These are phyloP conservation scores for Bertia moriformis DNA, from an alignment of 2,329 filamentous ascomycete genomes.

Conservation along the genomic window DNA sequence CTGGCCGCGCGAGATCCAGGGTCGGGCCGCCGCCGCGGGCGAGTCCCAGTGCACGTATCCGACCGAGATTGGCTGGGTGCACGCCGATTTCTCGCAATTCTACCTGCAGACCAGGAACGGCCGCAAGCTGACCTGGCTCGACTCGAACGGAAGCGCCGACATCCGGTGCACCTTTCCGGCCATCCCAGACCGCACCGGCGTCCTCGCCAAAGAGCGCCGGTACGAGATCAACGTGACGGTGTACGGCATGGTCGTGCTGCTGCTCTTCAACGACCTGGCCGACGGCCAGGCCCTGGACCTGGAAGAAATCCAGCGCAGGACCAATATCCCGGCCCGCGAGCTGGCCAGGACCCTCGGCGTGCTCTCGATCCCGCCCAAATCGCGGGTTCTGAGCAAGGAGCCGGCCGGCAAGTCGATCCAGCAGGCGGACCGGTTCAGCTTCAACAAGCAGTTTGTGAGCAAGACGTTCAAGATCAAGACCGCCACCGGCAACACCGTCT, in stretches of 20 bases:
- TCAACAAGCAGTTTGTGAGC: constrained; percentile 70
- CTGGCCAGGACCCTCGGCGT: constrained; percentile 68
- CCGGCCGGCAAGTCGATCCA: constrained; percentile 68
- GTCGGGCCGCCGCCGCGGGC: constrained; percentile 31
- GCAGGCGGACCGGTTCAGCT: constrained; percentile 62
- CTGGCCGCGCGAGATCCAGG: constrained; percentile 87
- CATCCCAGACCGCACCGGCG: constrained; percentile 55
- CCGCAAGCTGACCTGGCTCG: constrained; percentile 72
- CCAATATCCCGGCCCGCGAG: constrained; percentile 63
- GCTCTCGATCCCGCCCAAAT: constrained; percentile 71
- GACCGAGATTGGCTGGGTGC: constrained; percentile 56
- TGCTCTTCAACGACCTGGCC: constrained; percentile 72
- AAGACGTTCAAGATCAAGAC: constrained; percentile 81
- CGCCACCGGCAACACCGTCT: constrained; percentile 65
- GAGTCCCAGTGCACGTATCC: constrained; percentile 56
- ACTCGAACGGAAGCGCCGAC: constrained; percentile 63
- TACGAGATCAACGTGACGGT: constrained; percentile 90
- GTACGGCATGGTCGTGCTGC: constrained; percentile 76
- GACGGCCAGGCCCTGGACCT: constrained; percentile 35
- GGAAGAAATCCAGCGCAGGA: constrained; percentile 71
- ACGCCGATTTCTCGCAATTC: constrained; percentile 75
- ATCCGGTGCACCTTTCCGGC: constrained; percentile 66
- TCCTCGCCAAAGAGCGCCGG: constrained; percentile 47
- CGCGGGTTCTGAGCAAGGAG: constrained; percentile 65
- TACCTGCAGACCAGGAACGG: constrained; percentile 81